phyloP scores from a whole-genome alignment of 1,139 yeast genomes.

The Nakaseomyces kungkrabaensis region DNA sequence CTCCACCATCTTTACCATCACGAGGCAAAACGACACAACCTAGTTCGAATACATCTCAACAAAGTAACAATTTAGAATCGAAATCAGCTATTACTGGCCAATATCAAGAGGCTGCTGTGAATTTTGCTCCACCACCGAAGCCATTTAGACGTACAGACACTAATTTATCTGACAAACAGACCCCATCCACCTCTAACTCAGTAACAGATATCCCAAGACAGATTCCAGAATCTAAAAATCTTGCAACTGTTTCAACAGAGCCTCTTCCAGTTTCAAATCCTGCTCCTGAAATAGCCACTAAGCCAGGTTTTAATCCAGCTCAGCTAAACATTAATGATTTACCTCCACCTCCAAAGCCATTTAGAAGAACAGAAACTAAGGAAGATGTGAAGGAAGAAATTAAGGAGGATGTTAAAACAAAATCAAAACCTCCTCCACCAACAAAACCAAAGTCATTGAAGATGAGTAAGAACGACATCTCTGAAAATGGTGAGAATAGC shows the following conservation, averaged over 20 bases:
- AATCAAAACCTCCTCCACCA: conserved; percentile 1
- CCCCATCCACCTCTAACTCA: neutral
- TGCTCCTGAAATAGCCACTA: too few relatives aligned
- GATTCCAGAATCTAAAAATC: too few relatives aligned
- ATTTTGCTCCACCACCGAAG: conserved; percentile 22
- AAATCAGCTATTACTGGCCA: neutral
- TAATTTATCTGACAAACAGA: neutral
- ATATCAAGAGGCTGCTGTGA: neutral
- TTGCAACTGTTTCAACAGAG: too few relatives aligned
- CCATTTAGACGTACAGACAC: conserved; percentile 8
- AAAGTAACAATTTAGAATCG: neutral
- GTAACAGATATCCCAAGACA: too few relatives aligned
- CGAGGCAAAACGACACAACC: neutral
- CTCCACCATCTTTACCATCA: neutral
- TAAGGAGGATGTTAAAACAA: neutral
- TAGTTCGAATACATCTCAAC: neutral
- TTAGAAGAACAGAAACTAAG: neutral
- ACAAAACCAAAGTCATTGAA: neutral
- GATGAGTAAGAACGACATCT: neutral
- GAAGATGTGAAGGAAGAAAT: neutral
- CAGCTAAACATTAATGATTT: conserved; percentile 6
- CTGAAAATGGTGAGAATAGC: neutral
- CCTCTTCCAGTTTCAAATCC: too few relatives aligned
- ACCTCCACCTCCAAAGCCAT: conserved; percentile 20
- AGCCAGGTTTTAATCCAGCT: too few relatives aligned